Evolutionary conservation across 2,329 filamentous ascomycete genomes (phyloP), one percentile per base, ranked within the genome.

Genomic region (Stagonosporopsis vannaccii): DNA sequence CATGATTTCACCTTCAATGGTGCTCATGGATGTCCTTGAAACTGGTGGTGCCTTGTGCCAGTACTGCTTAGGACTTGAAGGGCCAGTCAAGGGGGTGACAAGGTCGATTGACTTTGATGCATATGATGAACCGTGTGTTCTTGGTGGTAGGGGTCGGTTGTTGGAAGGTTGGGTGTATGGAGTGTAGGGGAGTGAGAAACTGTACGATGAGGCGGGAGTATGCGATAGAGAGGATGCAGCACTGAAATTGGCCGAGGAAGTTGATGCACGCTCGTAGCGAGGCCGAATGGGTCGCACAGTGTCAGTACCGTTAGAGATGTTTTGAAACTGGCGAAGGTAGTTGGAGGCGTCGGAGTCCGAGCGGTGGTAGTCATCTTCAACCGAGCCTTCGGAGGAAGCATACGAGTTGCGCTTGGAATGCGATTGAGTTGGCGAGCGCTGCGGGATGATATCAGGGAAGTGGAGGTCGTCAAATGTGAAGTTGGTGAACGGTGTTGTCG

Each of bases 401-500:
- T 73, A 71, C 49, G 75, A 77, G 20, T 73, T 75, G 40, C 75
- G 73, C 58, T 77, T 72, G 42, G 73, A 62, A 66, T 75, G 56
- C 52, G 68, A 43, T 63, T 75, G 66, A 15, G 79, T 82, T 1
- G 80, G 80, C 7, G 79, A 81, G 37, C 77, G 75, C 53, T 78
- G 78, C 17, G 79, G 78, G 6, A 82, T 70, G 52, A 82, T 82
- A 66, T 82, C 78, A 41, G 70, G 67, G 56, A 76, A 71, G 49
- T 73, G 65, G 17, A 75, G 40, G 33, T 77, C 75, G 30, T 77
- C 75, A 52, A 77, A 73, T 22, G 75, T 74, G 47, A 74, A 72
- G 60, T 67, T 73, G 57, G 62, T 58, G 42, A 71, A 78, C 17
- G 76, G 75, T 11, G 74, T 76, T 41, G 66, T 57, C 35, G 73